Evolutionary conservation across 805 yeast species (phyloP).

Genomic region (Wickerhamomyces strasburgensis): DNA sequence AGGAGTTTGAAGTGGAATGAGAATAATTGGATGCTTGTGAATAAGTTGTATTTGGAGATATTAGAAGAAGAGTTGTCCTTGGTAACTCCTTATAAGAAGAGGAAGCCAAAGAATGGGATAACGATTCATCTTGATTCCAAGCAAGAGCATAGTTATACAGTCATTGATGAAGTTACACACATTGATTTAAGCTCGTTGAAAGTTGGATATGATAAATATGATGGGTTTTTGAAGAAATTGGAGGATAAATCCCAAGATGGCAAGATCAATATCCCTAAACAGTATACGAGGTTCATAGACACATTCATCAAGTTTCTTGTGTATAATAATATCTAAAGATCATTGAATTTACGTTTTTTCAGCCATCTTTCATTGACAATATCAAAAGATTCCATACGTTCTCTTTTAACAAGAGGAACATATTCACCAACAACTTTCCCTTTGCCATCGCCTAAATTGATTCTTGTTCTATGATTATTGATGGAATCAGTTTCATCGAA

Average conservation of each 20-base stretch:
- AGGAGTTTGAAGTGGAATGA: slow-evolving; percentile 13
- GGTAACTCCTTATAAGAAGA: not conserved
- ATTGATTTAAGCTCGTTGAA: not conserved
- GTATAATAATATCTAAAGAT: slow-evolving; percentile 5
- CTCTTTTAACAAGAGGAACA: slow-evolving; percentile 52
- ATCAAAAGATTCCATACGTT: slow-evolving; percentile 59
- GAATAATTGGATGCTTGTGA: slow-evolving; percentile 6
- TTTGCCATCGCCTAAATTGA: slow-evolving; percentile 74
- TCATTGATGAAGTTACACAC: not conserved
- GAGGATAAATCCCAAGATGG: not conserved
- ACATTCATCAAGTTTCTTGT: slow-evolving; percentile 7
- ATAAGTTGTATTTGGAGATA: slow-evolving; percentile 9
- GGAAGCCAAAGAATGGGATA: too few relatives aligned
- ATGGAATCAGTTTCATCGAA: slow-evolving; percentile 9
- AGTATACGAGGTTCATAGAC: slow-evolving; percentile 5
- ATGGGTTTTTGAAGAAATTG: not conserved
- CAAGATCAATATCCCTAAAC: not conserved
- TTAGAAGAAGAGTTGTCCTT: slow-evolving; percentile 2
- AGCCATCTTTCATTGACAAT: slow-evolving; percentile 61
- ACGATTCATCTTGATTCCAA: too few relatives aligned
- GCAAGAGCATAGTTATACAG: not conserved
- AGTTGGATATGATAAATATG: not conserved
- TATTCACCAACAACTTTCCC: slow-evolving; percentile 59
- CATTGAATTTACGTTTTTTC: slow-evolving; percentile 30
- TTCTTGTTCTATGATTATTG: slow-evolving; percentile 18